phyloP scores from a whole-genome alignment of 352 stramenopile species.

The Phytophthora meadii region DNA sequence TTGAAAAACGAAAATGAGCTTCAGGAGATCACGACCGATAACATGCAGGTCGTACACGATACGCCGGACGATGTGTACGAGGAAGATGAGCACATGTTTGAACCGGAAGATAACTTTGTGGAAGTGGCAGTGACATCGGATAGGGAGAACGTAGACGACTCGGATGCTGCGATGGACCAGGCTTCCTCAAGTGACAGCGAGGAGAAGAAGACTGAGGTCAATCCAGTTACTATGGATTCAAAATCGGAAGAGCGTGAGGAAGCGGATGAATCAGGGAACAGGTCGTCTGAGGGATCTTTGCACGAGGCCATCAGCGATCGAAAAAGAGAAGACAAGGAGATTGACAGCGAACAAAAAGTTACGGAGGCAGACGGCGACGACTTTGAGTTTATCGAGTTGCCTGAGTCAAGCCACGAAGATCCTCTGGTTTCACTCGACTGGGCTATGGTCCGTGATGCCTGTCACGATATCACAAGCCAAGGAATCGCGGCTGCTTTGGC shows the following conservation, averaged over 20 bases:
- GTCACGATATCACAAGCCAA: conserved; percentile 11
- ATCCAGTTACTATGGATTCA: not conserved
- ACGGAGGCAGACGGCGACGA: conserved; percentile 2
- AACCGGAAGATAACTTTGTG: conserved; percentile 24
- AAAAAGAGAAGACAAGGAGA: conserved; percentile 22
- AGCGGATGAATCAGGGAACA: not conserved
- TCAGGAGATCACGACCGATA: not conserved
- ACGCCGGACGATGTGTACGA: conserved; percentile 30
- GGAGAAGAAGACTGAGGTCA: conserved; percentile 1
- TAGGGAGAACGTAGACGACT: not conserved
- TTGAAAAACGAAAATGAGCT: conserved; percentile 6
- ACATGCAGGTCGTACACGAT: not conserved
- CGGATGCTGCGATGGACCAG: not conserved
- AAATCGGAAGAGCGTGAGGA: not conserved
- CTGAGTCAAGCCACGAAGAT: conserved; percentile 1
- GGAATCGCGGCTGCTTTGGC: conserved; percentile 29
- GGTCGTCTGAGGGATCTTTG: not conserved
- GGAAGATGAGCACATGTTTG: conserved; percentile 29
- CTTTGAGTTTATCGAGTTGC: conserved; percentile 25
- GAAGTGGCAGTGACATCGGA: conserved; percentile 8
- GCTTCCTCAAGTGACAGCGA: not conserved
- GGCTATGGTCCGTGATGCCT: conserved; percentile 6
- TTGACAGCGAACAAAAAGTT: conserved; percentile 10
- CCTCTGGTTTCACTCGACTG: conserved; percentile 13
- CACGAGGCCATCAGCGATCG: not conserved